Conservation (phyloP, 768 basidiomycete species). For the Trametes cinnabarina region DNA sequence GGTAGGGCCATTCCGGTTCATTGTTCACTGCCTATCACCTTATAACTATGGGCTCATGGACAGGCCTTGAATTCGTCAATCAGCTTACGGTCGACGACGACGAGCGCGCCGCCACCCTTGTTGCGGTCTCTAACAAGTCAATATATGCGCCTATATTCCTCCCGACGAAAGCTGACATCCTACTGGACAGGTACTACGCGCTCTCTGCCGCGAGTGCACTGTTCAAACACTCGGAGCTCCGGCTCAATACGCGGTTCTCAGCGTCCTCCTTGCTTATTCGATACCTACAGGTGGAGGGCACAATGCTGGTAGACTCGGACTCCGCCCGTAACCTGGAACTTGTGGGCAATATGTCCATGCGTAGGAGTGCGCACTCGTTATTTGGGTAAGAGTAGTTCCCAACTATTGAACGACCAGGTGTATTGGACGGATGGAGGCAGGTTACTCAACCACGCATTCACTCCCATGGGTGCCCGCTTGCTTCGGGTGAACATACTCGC, state of each 20-base stretch:
- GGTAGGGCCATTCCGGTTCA: conserved; percentile 44
- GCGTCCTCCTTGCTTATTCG: conserved; percentile 67
- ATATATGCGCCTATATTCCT: conserved; percentile 33
- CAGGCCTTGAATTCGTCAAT: conserved; percentile 76
- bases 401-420: not conserved
- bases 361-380: conserved; percentile 70
- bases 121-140: conserved; percentile 79
- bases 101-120: conserved; percentile 74
- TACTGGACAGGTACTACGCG: conserved; percentile 69
- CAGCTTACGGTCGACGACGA: conserved; percentile 81
- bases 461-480: conserved; percentile 85
- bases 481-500: conserved; percentile 79
- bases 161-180: not conserved
- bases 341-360: conserved; percentile 67
- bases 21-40: too few relatives aligned
- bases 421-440: conserved; percentile 35
- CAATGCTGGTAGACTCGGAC: conserved; percentile 92
- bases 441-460: conserved; percentile 76
- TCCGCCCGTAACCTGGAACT: conserved; percentile 88
- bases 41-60: too few relatives aligned
- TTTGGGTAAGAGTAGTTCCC: conserved; percentile 57
- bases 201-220: conserved; percentile 83
- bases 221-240: conserved; percentile 78
- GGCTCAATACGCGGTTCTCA: conserved; percentile 70
- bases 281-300: conserved; percentile 81